phyloP scores from a whole-genome alignment of 768 basidiomycete species.

The Postia placenta region DNA sequence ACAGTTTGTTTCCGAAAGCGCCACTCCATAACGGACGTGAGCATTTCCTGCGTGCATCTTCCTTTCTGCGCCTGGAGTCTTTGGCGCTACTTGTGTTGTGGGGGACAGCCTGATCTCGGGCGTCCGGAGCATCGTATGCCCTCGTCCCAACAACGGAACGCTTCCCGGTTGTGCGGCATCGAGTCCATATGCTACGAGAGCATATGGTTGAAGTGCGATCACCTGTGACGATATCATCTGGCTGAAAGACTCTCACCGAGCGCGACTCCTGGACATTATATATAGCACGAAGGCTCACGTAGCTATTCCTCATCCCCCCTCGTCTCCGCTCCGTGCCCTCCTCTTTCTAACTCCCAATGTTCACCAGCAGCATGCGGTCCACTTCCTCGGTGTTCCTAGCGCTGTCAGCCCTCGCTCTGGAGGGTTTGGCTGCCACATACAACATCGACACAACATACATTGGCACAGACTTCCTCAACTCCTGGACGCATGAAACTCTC shows the following conservation, averaged over 20 bases:
- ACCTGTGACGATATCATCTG: conserved; percentile 3
- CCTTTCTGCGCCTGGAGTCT: background rate
- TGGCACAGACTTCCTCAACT: conserved; percentile 35
- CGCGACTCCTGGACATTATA: background rate
- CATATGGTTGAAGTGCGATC: background rate
- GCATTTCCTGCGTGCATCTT: background rate
- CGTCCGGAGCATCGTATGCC: background rate
- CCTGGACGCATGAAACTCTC: conserved; percentile 43
- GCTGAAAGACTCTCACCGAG: background rate
- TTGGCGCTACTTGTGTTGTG: background rate
- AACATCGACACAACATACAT: conserved; percentile 15
- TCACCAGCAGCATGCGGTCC: conserved; percentile 14
- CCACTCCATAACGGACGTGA: background rate
- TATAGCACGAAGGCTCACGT: conserved; percentile 8
- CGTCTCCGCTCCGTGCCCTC: conserved; percentile 1
- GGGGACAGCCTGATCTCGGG: background rate
- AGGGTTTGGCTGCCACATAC: conserved; percentile 19
- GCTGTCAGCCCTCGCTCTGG: conserved; percentile 12
- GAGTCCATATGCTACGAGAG: conserved; percentile 2
- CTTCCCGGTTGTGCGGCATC: background rate
- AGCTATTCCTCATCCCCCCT: conserved; percentile 8
- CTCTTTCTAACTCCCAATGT: background rate
- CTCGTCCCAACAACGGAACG: background rate
- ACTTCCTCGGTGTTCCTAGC: conserved; percentile 11
- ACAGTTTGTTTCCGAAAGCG: too few species aligned